These are phyloP conservation scores for Polyporus tsugae DNA, from an alignment of 1,284 basidiomycete species.

Conservation along the genomic window DNA sequence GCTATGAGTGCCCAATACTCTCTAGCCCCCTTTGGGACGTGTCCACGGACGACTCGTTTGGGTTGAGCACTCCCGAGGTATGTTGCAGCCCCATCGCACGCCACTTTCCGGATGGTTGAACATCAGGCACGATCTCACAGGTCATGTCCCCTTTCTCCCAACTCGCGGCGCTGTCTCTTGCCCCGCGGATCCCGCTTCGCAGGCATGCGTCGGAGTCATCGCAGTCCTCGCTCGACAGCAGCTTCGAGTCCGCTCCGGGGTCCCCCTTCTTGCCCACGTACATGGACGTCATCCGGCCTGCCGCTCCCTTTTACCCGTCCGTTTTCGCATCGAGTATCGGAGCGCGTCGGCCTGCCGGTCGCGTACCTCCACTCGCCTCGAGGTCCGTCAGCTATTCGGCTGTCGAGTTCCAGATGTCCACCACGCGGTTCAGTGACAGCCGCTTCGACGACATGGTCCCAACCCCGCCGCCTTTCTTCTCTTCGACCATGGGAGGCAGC, in stretches of 20 bases:
- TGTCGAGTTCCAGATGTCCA: slow-evolving; percentile 38
- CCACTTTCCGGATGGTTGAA: slow-evolving; percentile 28
- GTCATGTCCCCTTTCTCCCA: slow-evolving; percentile 48
- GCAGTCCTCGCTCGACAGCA: slow-evolving; percentile 64
- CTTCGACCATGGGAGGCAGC: slow-evolving; percentile 33
- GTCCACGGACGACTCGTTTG: slow-evolving; percentile 29
- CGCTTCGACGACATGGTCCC: slow-evolving; percentile 37
- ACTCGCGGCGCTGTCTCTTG: slow-evolving; percentile 60
- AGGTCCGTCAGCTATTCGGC: slow-evolving; percentile 40
- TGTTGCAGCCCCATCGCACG: slow-evolving; percentile 27
- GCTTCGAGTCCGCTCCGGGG: slow-evolving; percentile 54
- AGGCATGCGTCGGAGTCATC: slow-evolving; percentile 53
- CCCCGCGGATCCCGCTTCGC: slow-evolving; percentile 57
- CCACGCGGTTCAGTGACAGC: slow-evolving; percentile 24
- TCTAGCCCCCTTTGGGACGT: slow-evolving; percentile 33
- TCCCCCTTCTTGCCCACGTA: slow-evolving; percentile 51
- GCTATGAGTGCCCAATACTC: slow-evolving; percentile 25
- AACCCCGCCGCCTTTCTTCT: slow-evolving; percentile 37
- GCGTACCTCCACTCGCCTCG: slow-evolving; percentile 21
- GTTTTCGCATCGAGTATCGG: slow-evolving; percentile 30
- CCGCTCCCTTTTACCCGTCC: slow-evolving; percentile 28
- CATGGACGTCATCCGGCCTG: slow-evolving; percentile 37
- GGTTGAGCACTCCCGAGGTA: slow-evolving; percentile 34
- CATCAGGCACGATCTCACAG: slow-evolving; percentile 29
- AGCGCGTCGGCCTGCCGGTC: slow-evolving; percentile 24